Base-by-base conservation (phyloP, 768 basidiomycete species). In the Auricularia sp. region DNA sequence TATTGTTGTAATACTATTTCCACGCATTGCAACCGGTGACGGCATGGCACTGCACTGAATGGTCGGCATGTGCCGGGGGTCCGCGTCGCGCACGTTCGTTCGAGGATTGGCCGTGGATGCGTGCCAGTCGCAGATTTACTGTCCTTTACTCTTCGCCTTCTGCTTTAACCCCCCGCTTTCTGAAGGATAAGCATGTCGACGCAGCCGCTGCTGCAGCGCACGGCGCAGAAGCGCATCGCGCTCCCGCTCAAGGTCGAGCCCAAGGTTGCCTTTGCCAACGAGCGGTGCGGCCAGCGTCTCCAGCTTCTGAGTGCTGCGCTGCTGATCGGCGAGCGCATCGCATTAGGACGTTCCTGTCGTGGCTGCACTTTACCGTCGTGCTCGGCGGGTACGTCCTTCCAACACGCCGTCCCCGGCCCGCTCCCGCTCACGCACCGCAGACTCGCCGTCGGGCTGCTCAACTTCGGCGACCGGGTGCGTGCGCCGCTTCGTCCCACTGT, bases 311-410 rank as follows among this genome's bases (percentile, higher is more conserved):
- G 16, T 36, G 42, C 14, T 11, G 6, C n/a, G 12, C 6, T 34
- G 21, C 23, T 35, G 12, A 47, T 2, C 29, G 23, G 39, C 39
- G 39, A 12, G 12, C 39, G 39, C 39, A 8, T 7, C 39, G 39
- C 39, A 42, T 7, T 42, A 29, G 29, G 29, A 94, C 97, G 0
- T 98, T 98, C 77, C 81, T 99, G 56, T 95, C 94, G 82, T 98
- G 96, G 97, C 83, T 98, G 61, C 94, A 97, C 76, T 98, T 97
- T 74, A 94, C 95, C 47, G 93, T 98, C 76, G 93, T 99, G 65
- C 86, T 99, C 7, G 95, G 96, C 35, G 97, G 39, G 36, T 42
- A 14, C 33, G 39, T 21, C 0, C 14, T 29, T 29, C 0, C 35
- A 8, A 8, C 23, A 21, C 1, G 23, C 21, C 16, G 7, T n/a